Base-by-base conservation (phyloP, 2,329 filamentous ascomycete genomes). In the Neofusicoccum cordaticola region DNA sequence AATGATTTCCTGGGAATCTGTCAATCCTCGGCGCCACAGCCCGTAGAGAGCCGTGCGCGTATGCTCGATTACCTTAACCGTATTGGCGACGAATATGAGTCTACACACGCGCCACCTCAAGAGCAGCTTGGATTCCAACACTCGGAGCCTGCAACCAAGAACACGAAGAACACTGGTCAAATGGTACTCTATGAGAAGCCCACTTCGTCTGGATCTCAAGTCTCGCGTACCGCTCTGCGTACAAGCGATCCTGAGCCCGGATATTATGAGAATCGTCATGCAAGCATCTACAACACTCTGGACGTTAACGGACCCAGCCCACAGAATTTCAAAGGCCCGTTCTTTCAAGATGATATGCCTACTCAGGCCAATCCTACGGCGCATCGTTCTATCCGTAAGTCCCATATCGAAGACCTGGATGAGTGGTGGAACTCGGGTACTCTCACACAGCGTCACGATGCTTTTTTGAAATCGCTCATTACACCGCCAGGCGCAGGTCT, bases 361-460 rank as follows among this genome's bases (percentile, higher is more conserved):
- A 75, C 71, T 7, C 65, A 70, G 1, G 65, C 69, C 44, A 69
- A 73, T 34, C 72, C 71, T 15, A 73, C 69, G n/a, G 67, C 68
- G 2, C 68, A 67, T 11, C 68, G 73, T 5, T 67, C 71, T 5
- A 51, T 69, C 19, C 70, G 66, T 11, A 68, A 71, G 37, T 68
- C 66, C n/a, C 70, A 74, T 17, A 74, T 77, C 27, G 71, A 77
- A 34, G 74, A 77, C 61, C 70, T 82, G 6, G 62, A 67, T n/a
- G 72, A 75, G n/a, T 82, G 80, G 80, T 81, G 75, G 67, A 73
- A 68, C 15, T 65, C 63, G 4, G 63, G 45, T 1, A n/a, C 19
- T 70, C 62, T 73, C 62, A 65, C 66, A 70, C 19, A 67, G 64
- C 57, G 64, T 12, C 64, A 57, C 2, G 42, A 63, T 12, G 51